A percentile compares a stretch with the other conserved stretches of the same genome.
phyloP scores from a whole-genome alignment of 2,329 filamentous ascomycete genomes.

The Aurifilum marmelostoma region DNA sequence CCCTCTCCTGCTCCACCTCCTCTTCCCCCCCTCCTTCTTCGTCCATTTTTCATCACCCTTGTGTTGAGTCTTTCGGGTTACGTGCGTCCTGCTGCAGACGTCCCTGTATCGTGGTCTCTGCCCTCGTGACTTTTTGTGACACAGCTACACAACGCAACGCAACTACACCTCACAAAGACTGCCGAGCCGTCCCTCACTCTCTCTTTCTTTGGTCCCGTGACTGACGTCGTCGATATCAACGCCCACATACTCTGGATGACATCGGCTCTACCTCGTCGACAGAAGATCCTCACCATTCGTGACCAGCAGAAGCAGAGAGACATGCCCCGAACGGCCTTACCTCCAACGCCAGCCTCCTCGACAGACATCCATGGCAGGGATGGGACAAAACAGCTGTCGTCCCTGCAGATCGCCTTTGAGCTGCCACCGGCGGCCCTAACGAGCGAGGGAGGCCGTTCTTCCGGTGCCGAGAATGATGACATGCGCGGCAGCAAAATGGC shows the following conservation, averaged over 20 bases:
- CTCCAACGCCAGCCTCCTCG: conserved; percentile 78
- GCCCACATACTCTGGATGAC: too few relatives aligned
- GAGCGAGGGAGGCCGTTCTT: conserved; percentile 42
- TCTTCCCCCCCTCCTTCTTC: background rate
- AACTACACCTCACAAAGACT: background rate
- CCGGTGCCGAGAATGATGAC: conserved; percentile 31
- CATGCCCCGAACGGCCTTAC: conserved; percentile 70
- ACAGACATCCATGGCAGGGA: conserved; percentile 78
- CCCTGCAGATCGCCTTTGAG: conserved; percentile 71
- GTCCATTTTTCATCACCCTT: background rate
- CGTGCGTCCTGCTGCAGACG: background rate
- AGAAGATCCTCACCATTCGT: background rate
- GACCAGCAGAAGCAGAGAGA: conserved; percentile 25
- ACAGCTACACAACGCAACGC: conserved; percentile 11
- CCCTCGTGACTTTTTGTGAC: conserved; percentile 18
- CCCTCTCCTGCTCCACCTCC: too few relatives aligned
- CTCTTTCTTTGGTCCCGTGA: background rate
- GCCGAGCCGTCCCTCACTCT: background rate
- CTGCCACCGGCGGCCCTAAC: conserved; percentile 75
- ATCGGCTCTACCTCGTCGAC: background rate
- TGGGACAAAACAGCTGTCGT: conserved; percentile 60
- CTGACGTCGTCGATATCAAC: too few relatives aligned
- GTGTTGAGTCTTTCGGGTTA: background rate
- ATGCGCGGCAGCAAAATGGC: conserved; percentile 19
- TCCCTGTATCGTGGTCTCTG: background rate